These are phyloP conservation scores for Diaporthe citri DNA, from an alignment of 2,329 filamentous ascomycete species.

Conservation along the genomic window DNA sequence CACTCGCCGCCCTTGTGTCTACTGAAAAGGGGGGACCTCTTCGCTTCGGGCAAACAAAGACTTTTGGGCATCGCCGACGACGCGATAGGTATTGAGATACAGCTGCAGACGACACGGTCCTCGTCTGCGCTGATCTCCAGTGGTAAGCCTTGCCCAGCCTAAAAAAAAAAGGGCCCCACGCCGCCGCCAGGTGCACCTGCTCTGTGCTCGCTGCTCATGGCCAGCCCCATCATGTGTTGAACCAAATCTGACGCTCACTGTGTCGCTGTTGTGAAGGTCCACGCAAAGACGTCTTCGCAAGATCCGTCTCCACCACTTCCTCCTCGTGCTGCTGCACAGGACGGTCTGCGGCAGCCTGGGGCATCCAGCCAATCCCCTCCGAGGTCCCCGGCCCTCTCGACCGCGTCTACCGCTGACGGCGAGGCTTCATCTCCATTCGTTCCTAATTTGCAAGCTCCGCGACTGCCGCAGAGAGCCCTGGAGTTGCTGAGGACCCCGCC, in stretches of 20 bases:
- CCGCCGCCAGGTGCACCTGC: conserved; percentile 8
- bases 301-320: conserved; percentile 61
- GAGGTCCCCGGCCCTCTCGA: conserved; percentile 71
- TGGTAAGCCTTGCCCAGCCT: conserved; percentile 55
- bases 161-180: conserved; percentile 21
- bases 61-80: conserved; percentile 38
- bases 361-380: conserved; percentile 54
- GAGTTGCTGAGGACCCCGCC: conserved; percentile 69
- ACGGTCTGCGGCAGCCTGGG: conserved; percentile 59
- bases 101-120: conserved; percentile 68
- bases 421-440: conserved; percentile 69
- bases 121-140: conserved; percentile 75
- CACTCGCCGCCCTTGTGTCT: conserved; percentile 33
- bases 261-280: conserved; percentile 47
- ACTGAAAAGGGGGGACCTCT: conserved; percentile 30
- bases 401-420: conserved; percentile 71
- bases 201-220: conserved; percentile 5
- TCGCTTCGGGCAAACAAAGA: conserved; percentile 41
- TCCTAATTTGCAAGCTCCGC: conserved; percentile 70
- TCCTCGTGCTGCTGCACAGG: conserved; percentile 74
- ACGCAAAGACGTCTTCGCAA: conserved; percentile 69
- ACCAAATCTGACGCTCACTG: conserved; percentile 39
- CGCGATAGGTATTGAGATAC: conserved; percentile 57
- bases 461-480: conserved; percentile 66
- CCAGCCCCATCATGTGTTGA: conserved; percentile 4